Percentiles rank a stretch among this genome's conserved stretches.
phyloP scores from a whole-genome alignment of 2,329 filamentous ascomycete species.

The Aureobasidium sp. region DNA sequence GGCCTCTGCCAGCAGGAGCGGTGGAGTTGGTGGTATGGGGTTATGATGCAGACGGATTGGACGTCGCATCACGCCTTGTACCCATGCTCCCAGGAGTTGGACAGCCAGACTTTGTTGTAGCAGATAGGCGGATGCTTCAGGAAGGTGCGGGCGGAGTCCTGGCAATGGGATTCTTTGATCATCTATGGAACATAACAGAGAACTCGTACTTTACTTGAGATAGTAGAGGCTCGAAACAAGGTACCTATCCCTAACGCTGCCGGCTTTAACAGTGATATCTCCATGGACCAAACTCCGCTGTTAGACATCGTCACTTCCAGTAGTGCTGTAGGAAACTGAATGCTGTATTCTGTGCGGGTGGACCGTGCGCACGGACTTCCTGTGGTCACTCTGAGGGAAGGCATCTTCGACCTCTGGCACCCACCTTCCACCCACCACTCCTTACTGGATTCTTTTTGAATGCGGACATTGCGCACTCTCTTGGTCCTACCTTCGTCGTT shows the following conservation, averaged over 20 bases:
- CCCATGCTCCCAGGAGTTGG: conserved; percentile 51
- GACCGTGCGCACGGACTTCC: background rate
- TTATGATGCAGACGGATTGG: conserved; percentile 39
- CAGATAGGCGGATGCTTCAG: conserved; percentile 42
- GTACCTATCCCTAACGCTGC: background rate
- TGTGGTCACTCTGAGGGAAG: conserved; percentile 1
- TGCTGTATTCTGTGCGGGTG: background rate
- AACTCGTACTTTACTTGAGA: conserved; percentile 37
- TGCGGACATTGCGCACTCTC: conserved; percentile 1
- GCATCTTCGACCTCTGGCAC: background rate
- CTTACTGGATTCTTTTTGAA: background rate
- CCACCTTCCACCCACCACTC: background rate
- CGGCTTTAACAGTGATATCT: background rate
- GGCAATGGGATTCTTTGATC: conserved; percentile 51
- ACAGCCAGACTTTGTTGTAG: conserved; percentile 51
- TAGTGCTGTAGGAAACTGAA: background rate
- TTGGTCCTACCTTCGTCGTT: conserved; percentile 7
- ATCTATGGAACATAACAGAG: conserved; percentile 45
- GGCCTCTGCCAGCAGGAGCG: conserved; percentile 40
- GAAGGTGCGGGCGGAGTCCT: conserved; percentile 46
- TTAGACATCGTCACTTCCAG: background rate
- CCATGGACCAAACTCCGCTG: background rate
- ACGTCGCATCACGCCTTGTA: conserved; percentile 46
- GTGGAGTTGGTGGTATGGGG: conserved; percentile 54
- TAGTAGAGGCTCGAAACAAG: background rate